Percentiles rank a stretch among this genome's conserved stretches.
phyloP scores from a whole-genome alignment of 345 rosid genomes.

The Bruguiera parviflora region DNA sequence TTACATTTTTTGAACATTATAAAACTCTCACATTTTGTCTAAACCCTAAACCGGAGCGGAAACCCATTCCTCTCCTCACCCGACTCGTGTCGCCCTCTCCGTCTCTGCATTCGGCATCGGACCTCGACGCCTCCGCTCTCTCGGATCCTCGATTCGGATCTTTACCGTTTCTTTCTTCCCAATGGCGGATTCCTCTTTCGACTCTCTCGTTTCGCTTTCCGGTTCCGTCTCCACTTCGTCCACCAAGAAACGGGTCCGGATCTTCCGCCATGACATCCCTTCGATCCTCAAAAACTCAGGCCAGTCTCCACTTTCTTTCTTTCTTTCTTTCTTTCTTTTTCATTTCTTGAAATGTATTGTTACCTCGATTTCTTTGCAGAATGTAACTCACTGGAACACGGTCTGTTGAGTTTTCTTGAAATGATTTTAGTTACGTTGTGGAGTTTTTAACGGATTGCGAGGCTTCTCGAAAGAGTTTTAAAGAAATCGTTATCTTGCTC shows the following conservation, averaged over 20 bases:
- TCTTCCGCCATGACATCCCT: constrained; percentile 69
- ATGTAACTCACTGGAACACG: neutral
- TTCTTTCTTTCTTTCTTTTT: neutral
- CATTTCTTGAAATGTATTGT: neutral
- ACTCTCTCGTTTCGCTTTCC: constrained; percentile 52
- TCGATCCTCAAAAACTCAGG: constrained; percentile 47
- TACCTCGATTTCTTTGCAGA: neutral
- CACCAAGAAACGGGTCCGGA: constrained; percentile 52
- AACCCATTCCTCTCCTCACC: constrained; percentile 25
- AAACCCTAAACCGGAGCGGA: too few species aligned
- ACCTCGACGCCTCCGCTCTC: neutral
- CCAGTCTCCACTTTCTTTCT: constrained; percentile 5
- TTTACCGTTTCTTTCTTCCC: constrained; percentile 12
- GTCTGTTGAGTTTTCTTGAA: too few species aligned
- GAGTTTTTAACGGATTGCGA: too few species aligned
- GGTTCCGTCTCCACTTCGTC: constrained; percentile 61
- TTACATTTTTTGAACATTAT: too few species aligned
- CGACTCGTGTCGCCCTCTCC: constrained; percentile 15
- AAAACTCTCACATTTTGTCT: too few species aligned
- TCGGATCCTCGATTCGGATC: constrained; percentile 26
- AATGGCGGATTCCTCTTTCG: constrained; percentile 54
- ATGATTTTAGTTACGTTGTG: too few species aligned
- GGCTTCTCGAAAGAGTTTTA: too few species aligned
- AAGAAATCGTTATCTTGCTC: too few species aligned
- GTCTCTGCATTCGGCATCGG: neutral